Percentiles rank a stretch among this genome's conserved stretches.
phyloP scores from a whole-genome alignment of 805 yeast species.

The Wickerhamiella parazyma region DNA sequence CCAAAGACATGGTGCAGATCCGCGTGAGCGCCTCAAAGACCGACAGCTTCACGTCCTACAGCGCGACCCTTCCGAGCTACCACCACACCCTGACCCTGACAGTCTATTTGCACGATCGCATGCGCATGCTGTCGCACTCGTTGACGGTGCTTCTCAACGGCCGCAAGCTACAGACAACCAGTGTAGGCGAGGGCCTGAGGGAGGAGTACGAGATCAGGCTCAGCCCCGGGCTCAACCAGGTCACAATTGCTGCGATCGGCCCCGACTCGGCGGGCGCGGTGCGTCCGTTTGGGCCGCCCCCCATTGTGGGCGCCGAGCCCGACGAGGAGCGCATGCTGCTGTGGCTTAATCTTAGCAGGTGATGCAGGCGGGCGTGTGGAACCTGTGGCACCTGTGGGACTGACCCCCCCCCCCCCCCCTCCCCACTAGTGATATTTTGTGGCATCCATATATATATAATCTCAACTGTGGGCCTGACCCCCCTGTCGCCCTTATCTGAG shows the following conservation, averaged over 20 bases:
- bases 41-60: conserved; percentile 16
- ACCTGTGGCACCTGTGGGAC: too few species aligned
- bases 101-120: conserved; percentile 32
- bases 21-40: conserved; percentile 18
- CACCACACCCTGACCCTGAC: conserved; percentile 35
- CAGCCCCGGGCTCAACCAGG: conserved; percentile 26
- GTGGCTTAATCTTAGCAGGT: conserved; percentile 22
- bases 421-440: too few species aligned
- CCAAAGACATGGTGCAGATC: conserved; percentile 19
- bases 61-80: conserved; percentile 32
- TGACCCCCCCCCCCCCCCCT: too few species aligned
- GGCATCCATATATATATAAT: too few species aligned
- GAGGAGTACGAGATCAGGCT: conserved; percentile 24
- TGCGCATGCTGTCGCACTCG: conserved; percentile 24
- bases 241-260: conserved; percentile 22
- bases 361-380: too few species aligned
- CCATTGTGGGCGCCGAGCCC: conserved; percentile 19
- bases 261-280: conserved; percentile 16
- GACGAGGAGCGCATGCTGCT: conserved; percentile 22
- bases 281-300: conserved; percentile 22
- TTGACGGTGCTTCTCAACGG: conserved; percentile 24
- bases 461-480: too few species aligned
- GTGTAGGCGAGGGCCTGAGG: conserved; percentile 13
- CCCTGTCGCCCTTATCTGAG: too few species aligned
- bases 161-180: conserved; percentile 18